Percentiles rank a stretch among this genome's conserved stretches.
Conservation (phyloP, 202 grass and related monocot genomes). For the Carex arenaria region DNA sequence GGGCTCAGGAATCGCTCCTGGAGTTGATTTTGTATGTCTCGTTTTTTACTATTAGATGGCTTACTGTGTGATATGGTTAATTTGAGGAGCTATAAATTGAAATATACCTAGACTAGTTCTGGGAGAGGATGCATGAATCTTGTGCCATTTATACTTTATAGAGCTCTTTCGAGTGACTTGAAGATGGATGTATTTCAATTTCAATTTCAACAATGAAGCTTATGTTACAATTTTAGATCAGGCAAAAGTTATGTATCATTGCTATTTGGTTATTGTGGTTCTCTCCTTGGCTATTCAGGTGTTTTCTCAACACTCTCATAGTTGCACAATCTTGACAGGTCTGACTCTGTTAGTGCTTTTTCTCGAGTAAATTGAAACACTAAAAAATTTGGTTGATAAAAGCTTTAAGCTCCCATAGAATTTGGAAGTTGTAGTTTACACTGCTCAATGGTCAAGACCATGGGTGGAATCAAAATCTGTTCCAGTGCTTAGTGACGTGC, state of each 20-base stretch:
- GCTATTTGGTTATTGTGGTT: background rate
- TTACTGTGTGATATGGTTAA: background rate
- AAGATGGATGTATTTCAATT: background rate
- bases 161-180: background rate
- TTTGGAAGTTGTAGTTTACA: background rate
- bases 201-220: background rate
- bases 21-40: background rate
- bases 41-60: background rate
- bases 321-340: background rate
- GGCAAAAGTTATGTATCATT: background rate
- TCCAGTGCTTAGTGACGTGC: background rate
- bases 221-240: background rate
- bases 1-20: background rate
- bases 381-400: background rate
- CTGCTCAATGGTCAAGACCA: no score
- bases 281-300: background rate
- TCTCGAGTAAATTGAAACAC: background rate
- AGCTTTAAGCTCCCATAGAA: background rate
- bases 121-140: background rate
- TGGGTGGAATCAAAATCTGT: background rate
- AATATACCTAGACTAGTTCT: background rate
- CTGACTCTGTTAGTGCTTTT: background rate
- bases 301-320: background rate
- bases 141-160: background rate
- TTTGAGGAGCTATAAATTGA: background rate